phyloP scores from a whole-genome alignment of 2,329 filamentous ascomycete species.

The Epichloe coenophiala region DNA sequence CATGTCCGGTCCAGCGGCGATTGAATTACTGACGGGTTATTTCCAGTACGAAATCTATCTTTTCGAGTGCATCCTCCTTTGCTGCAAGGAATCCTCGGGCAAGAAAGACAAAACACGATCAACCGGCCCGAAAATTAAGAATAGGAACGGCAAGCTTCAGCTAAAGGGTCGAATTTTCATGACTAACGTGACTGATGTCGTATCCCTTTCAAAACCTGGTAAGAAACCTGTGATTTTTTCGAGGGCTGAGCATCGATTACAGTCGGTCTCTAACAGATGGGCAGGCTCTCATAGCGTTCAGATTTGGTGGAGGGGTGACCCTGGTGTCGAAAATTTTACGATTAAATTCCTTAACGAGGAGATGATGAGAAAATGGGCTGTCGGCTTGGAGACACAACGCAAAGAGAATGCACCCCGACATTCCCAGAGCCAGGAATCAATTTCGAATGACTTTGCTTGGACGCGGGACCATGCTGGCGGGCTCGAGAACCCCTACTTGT shows the following conservation, averaged over 20 bases:
- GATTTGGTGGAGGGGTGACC: constrained; percentile 97
- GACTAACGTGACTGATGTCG: constrained; percentile 94
- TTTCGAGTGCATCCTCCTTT: constrained; percentile 88
- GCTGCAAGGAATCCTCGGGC: constrained; percentile 86
- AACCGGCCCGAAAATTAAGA: constrained; percentile 40
- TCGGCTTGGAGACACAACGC: constrained; percentile 64
- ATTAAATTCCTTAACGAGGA: constrained; percentile 91
- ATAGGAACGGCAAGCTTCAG: constrained; percentile 70
- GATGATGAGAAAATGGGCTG: constrained; percentile 83
- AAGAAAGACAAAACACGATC: constrained; percentile 53
- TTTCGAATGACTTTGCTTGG: constrained; percentile 66
- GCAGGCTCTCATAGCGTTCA: constrained; percentile 85
- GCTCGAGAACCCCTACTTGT: constrained; percentile 70
- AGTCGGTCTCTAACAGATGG: constrained; percentile 14
- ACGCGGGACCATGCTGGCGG: constrained; percentile 52
- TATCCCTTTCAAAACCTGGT: constrained; percentile 80
- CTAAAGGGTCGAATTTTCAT: constrained; percentile 97
- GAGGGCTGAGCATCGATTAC: constrained; percentile 13
- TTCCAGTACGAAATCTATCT: constrained; percentile 88
- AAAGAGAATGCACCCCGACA: constrained; percentile 42
- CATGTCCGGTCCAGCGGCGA: background rate
- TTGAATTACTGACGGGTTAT: constrained; percentile 3
- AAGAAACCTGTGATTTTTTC: constrained; percentile 49
- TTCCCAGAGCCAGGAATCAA: constrained; percentile 30
- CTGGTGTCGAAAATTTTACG: constrained; percentile 88